Evolutionary conservation across 1,139 yeast species (phyloP), one percentile per base, ranked within the genome.

Genomic region (Torulaspora globosa): DNA sequence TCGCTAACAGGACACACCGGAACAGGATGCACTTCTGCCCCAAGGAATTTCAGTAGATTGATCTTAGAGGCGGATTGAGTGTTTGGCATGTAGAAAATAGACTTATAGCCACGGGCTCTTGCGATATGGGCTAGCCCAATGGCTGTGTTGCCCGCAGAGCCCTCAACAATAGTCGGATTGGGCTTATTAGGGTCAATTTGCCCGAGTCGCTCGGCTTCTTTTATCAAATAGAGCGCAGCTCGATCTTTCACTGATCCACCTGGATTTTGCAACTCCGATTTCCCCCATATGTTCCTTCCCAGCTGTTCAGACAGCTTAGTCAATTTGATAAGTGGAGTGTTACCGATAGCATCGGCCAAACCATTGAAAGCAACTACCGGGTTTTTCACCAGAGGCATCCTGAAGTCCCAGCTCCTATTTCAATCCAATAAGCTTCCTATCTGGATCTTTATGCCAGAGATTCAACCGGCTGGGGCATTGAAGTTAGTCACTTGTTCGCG

Each of bases 231-330:
- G 40, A 84, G 70, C 0, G 96, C 96, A 6, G 96, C 96, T 49
- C 97, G 75, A 65, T 88, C 97, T 64, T 88, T 88, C 50, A 89
- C 89, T 5, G 95, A 84, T 0, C 96, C 97, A 40, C 96, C 96
- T 1, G 97, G 97, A 68, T 89, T 88, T 84, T 85, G 84, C 70
- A 81, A 85, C 68, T 88, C 97, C 11, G 95, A 95, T 65, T 88
- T 88, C 43, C 87, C 96, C 62, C 79, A 87, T 55, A 88, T 80
- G 59, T 88, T 84, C 57, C 95, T 72, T 9, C 88, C 88, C 15
- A 82, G 67, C 53, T 76, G 75, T 29, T 72, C 70, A 14, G 88
- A 80, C 39, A 87, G 72, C 38, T 70, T 71, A 48, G 83, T 81
- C 42, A 89, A 73, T 55, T 76, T 75, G 53, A 88, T 70, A 56